Percentiles rank a stretch among this genome's conserved stretches.
Conservation (phyloP, 768 basidiomycete species). For the Tylopilus subfusipes region DNA sequence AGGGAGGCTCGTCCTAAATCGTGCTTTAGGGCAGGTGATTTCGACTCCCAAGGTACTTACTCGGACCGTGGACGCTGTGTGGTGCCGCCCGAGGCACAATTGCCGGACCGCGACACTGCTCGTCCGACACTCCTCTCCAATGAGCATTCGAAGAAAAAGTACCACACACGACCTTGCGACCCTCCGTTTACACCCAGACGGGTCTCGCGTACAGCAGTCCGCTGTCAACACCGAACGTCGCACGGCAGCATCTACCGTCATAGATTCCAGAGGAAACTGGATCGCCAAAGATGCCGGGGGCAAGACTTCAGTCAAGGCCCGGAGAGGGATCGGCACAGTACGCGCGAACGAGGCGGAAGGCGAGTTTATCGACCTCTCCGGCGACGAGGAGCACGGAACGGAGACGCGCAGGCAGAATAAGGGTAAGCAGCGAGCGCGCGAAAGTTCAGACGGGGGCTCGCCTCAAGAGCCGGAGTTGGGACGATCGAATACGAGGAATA, state of each 20-base stretch:
- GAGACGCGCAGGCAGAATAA: constrained; percentile 9
- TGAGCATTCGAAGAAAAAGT: constrained; percentile 37
- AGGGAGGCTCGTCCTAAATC: background rate
- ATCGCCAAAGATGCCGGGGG: constrained; percentile 67
- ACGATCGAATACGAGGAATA: constrained; percentile 25
- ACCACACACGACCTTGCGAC: constrained; percentile 65
- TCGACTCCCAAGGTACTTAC: constrained; percentile 1
- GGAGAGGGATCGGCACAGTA: constrained; percentile 21
- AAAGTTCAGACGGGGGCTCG: constrained; percentile 8
- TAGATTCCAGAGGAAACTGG: constrained; percentile 58
- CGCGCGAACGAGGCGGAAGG: constrained; percentile 25
- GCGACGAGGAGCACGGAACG: constrained; percentile 14
- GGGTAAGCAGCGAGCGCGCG: constrained; percentile 25
- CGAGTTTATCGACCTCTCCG: constrained; percentile 22
- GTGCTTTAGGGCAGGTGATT: constrained; percentile 22
- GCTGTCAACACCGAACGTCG: constrained; percentile 34
- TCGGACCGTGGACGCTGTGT: no score
- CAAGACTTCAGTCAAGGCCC: constrained; percentile 37
- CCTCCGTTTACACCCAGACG: constrained; percentile 64
- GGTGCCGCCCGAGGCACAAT: no score
- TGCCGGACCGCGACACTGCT: no score
- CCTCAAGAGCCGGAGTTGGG: constrained; percentile 14
- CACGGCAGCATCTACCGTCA: constrained; percentile 35
- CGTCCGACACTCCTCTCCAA: background rate
- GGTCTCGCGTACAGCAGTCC: constrained; percentile 53